phyloP scores from a whole-genome alignment of 495 filamentous ascomycete species.

The Hyaloscypha hepaticicola region DNA sequence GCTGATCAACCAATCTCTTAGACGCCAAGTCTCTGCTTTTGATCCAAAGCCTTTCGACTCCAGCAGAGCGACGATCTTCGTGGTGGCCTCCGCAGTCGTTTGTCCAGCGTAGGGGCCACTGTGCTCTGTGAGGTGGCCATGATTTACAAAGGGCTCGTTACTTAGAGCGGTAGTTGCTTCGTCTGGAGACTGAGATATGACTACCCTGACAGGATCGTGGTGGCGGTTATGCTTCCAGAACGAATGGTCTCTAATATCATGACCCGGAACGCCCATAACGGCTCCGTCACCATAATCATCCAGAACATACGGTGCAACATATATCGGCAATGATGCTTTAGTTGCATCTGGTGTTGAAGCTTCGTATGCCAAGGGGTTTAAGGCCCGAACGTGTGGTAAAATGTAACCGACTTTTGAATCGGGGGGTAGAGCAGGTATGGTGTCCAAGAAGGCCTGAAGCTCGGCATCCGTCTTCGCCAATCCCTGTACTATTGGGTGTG shows the following conservation, averaged over 20 bases:
- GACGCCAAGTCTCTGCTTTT: slow-evolving; percentile 65
- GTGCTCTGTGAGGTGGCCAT: slow-evolving; percentile 64
- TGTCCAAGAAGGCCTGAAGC: slow-evolving; percentile 66
- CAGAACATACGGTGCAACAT: slow-evolving; percentile 81
- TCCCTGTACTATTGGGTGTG: slow-evolving; percentile 66
- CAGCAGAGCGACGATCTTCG: slow-evolving; percentile 60
- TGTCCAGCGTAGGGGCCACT: slow-evolving; percentile 59
- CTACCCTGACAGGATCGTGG: slow-evolving; percentile 50
- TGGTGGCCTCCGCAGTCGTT: slow-evolving; percentile 59
- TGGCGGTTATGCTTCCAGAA: slow-evolving; percentile 74
- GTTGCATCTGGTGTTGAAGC: slow-evolving; percentile 47
- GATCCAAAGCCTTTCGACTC: slow-evolving; percentile 52
- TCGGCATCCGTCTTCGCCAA: slow-evolving; percentile 57
- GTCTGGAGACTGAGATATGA: slow-evolving; percentile 52
- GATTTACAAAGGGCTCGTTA: slow-evolving; percentile 54
- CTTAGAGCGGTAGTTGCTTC: slow-evolving; percentile 40
- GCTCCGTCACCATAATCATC: slow-evolving; percentile 85
- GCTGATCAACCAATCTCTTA: slow-evolving; percentile 86
- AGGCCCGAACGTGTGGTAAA: slow-evolving; percentile 57
- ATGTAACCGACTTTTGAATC: slow-evolving; percentile 76
- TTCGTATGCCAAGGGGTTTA: slow-evolving; percentile 64
- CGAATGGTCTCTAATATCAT: slow-evolving; percentile 71
- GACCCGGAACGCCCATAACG: slow-evolving; percentile 89
- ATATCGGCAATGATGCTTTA: slow-evolving; percentile 64
- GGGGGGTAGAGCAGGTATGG: slow-evolving; percentile 56